Base-by-base conservation (phyloP, 306 rosid genomes). In the Dryas drummondii region DNA sequence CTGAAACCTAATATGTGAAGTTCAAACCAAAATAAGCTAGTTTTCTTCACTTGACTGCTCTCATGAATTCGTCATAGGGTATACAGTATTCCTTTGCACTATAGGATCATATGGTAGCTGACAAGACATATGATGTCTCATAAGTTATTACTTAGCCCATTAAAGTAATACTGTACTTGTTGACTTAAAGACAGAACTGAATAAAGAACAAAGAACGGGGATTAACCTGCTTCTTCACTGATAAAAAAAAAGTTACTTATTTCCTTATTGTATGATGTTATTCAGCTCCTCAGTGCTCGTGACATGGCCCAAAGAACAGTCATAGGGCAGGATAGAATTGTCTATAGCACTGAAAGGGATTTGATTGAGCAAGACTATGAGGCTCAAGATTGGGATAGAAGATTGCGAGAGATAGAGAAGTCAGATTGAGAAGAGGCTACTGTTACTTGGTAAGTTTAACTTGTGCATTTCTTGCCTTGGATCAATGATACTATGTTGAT, bases 221-320 rank as follows among this genome's bases (percentile, higher is more conserved):
- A 72, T 45, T 2, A 13, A 72, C n/a, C 37, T 15, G 64, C 44
- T 56, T 56, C 42, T 55, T 71, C 66, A 41, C 10, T 47, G 55
- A 72, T 72, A 26, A 59, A 11, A 5, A 44, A 27, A 44, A 49
- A 4, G 42, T 14, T 63, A 63, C 60, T 78, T 51, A 41, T 65
- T 26, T 73, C 19, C 37, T 19, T 73, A 14, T 11, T 58, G 16
- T 56, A 55, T 70, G 74, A 55, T 80, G 55, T 42, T 62, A 51
- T 60, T 58, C 92, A 94, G 99, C 92, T 94, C 79, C 85, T 90
- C 83, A 92, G 88, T 81, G 99, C 98, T 1, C 92, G 92, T 67
- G 89, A 94, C 83, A 90, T 92, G 97, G 97, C 99, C 65, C 96
- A 92, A 76, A 92, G 74, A 84, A 92, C 84, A 47, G 85, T 94